Evolutionary conservation across 2,329 filamentous ascomycete species (phyloP).

Genomic region (Colletotrichum cordylinicola): DNA sequence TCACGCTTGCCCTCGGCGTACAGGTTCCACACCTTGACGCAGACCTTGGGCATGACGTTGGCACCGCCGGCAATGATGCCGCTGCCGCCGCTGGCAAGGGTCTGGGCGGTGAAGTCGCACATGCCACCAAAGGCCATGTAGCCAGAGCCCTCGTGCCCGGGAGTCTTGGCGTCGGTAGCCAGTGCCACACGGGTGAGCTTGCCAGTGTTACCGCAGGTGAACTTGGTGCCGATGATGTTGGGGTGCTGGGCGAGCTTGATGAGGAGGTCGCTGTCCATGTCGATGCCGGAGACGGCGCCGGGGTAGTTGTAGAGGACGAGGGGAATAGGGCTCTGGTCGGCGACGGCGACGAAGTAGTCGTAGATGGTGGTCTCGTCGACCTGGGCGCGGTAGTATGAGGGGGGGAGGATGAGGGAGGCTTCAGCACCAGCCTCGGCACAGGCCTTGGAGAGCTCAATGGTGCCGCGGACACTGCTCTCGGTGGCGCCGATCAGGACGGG

Average conservation of each 20-base stretch:
- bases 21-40: constrained; percentile 79
- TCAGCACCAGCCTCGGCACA: constrained; percentile 75
- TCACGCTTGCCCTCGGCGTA: constrained; percentile 75
- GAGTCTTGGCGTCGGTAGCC: constrained; percentile 74
- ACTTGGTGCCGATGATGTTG: constrained; percentile 89
- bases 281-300: constrained; percentile 83
- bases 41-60: constrained; percentile 85
- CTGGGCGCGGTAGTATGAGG: constrained; percentile 81
- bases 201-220: constrained; percentile 90
- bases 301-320: constrained; percentile 92
- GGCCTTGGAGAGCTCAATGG: constrained; percentile 75
- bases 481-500: constrained; percentile 84
- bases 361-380: constrained; percentile 77
- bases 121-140: constrained; percentile 91
- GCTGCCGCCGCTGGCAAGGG: constrained; percentile 77
- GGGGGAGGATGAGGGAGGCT: constrained; percentile 80
- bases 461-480: constrained; percentile 81
- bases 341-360: constrained; percentile 77
- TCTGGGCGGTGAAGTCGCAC: constrained; percentile 87
- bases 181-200: constrained; percentile 84
- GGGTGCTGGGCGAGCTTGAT: constrained; percentile 80
- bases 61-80: constrained; percentile 87
- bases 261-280: constrained; percentile 88
- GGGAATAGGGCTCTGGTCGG: constrained; percentile 77
- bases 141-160: constrained; percentile 60